Conservation (phyloP, 1,284 basidiomycete genomes). For the Boletus subluridellus region DNA sequence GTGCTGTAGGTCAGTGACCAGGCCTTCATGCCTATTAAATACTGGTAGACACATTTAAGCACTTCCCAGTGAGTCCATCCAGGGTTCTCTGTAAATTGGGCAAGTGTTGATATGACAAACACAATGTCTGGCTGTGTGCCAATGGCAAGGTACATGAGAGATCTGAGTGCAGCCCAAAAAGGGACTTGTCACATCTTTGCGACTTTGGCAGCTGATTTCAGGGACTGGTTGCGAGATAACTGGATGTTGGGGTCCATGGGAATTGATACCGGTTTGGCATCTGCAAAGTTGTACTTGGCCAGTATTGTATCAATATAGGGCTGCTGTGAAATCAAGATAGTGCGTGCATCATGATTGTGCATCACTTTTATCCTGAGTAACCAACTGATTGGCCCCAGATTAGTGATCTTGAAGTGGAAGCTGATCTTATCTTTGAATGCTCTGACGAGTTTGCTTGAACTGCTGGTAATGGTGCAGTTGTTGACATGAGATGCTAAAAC, state of each 20-base stretch:
- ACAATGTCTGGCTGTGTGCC: not conserved
- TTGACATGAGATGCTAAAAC: too few species aligned
- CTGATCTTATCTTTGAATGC: not conserved
- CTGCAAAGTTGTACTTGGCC: not conserved
- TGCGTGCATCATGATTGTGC: too few species aligned
- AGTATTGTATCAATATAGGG: not conserved
- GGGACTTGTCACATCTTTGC: not conserved
- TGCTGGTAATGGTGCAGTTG: too few species aligned
- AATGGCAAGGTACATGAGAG: not conserved
- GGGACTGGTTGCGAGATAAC: not conserved
- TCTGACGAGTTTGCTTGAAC: not conserved
- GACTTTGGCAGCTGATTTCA: accelerated
- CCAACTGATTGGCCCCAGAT: not conserved
- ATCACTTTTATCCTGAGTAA: not conserved
- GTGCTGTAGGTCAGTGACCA: not conserved
- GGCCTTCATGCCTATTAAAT: too few species aligned
- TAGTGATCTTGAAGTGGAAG: not conserved
- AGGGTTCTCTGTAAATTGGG: not conserved
- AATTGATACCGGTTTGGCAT: accelerated
- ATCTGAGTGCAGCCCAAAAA: not conserved
- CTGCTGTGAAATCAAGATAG: too few species aligned
- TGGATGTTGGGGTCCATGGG: not conserved
- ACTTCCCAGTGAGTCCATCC: not conserved
- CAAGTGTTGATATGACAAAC: not conserved
- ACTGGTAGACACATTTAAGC: not conserved